Evolutionary conservation across 306 rosid genomes (phyloP).

Genomic region (Comarum palustre): DNA sequence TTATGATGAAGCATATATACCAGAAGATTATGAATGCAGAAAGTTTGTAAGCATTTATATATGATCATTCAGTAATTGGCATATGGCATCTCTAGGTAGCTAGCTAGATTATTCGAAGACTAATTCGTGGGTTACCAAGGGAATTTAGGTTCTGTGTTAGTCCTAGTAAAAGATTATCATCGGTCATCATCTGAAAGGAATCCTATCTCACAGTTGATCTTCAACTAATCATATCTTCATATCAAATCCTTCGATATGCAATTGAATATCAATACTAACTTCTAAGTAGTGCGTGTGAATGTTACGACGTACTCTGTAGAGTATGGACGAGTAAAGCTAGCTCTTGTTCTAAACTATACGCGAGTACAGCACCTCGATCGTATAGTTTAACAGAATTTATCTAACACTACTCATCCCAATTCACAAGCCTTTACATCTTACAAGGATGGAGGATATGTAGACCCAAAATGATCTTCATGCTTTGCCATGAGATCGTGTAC

Average conservation of each 20-base stretch:
- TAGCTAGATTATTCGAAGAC: conserved; percentile 3
- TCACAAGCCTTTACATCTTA: neutral
- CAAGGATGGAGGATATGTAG: conserved; percentile 11
- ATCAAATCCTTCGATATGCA: neutral
- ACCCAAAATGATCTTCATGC: conserved; percentile 13
- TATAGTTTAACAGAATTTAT: neutral
- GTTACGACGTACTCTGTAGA: too few species aligned
- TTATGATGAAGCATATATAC: conserved; percentile 7
- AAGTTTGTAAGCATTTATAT: neutral
- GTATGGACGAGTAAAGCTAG: too few species aligned
- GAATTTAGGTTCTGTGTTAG: neutral
- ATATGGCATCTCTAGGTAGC: conserved; percentile 9
- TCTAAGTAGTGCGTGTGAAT: too few species aligned
- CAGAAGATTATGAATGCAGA: conserved; percentile 3
- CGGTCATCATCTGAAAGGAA: neutral
- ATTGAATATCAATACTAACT: too few species aligned
- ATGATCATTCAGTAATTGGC: conserved; percentile 7
- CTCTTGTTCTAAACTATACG: too few species aligned
- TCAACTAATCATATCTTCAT: neutral
- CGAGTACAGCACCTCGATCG: neutral
- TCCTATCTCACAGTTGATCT: neutral
- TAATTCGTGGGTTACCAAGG: neutral
- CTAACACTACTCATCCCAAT: neutral
- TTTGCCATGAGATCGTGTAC: conserved; percentile 19
- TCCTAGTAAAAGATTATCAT: neutral